phyloP scores from a whole-genome alignment of 164 flowering plant species.

The Nymphaea thermarum region DNA sequence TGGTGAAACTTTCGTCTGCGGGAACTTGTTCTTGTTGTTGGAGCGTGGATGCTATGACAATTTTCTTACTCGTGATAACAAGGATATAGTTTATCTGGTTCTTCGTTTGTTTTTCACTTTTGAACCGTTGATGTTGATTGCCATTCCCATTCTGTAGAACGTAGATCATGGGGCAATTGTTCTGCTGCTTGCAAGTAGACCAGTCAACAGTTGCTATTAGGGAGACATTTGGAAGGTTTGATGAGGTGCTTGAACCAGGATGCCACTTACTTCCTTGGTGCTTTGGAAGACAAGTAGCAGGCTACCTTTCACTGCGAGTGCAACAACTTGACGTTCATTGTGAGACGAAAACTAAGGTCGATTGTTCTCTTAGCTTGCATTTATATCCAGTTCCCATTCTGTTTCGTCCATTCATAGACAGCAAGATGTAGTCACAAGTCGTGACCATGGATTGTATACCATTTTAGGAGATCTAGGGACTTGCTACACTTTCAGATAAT shows the following conservation, averaged over 20 bases:
- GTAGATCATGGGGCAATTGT: slow-evolving; percentile 48
- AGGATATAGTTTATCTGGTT: neutral
- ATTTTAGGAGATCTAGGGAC: too few species aligned
- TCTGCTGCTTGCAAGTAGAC: slow-evolving; percentile 58
- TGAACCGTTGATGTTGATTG: neutral
- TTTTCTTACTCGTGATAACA: neutral
- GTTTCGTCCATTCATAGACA: too few species aligned
- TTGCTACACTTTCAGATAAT: too few species aligned
- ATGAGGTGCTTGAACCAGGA: slow-evolving; percentile 65
- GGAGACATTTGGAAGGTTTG: slow-evolving; percentile 69
- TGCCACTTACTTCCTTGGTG: slow-evolving; percentile 79
- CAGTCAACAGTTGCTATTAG: slow-evolving; percentile 64
- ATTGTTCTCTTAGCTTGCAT: neutral
- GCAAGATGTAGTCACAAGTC: too few species aligned
- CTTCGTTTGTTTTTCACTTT: neutral
- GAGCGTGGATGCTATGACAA: neutral
- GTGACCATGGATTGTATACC: too few species aligned
- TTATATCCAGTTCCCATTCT: too few species aligned
- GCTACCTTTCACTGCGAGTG: slow-evolving; percentile 53
- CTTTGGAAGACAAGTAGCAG: slow-evolving; percentile 51
- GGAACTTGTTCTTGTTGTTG: neutral
- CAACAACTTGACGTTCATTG: slow-evolving; percentile 80
- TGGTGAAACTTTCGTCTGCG: too few species aligned
- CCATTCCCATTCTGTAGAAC: slow-evolving; percentile 2
- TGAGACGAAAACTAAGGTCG: slow-evolving; percentile 82